phyloP scores from a whole-genome alignment of 345 rosid species.

The Anacardium occidentale region DNA sequence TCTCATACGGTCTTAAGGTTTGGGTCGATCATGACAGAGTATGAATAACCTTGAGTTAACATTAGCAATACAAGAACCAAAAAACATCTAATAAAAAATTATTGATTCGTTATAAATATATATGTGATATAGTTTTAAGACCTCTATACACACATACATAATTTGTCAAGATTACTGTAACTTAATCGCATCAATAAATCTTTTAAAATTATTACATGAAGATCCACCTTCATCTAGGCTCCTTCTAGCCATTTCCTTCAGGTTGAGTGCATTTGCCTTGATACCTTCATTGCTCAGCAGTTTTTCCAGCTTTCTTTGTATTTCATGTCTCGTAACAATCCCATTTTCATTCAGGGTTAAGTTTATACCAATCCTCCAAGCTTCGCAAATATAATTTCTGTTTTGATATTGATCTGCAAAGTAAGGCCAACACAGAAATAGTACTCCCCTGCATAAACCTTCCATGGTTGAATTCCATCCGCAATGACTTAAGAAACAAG shows the following conservation, averaged over 20 bases:
- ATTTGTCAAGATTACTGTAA: too few species aligned
- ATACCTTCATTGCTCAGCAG: conserved; percentile 19
- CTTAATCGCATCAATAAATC: conserved; percentile 16
- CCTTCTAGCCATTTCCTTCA: conserved; percentile 30
- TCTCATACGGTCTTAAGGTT: too few species aligned
- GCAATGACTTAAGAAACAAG: conserved; percentile 26
- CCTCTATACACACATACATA: too few species aligned
- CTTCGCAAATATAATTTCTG: conserved; percentile 28
- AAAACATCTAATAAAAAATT: too few species aligned
- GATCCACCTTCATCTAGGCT: conserved; percentile 28
- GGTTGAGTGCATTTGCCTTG: conserved; percentile 17
- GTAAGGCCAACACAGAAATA: background rate
- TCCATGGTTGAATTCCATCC: too few species aligned
- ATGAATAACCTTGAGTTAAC: too few species aligned
- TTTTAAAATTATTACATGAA: conserved; percentile 31
- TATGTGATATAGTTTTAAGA: too few species aligned
- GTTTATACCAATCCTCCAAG: conserved; percentile 26
- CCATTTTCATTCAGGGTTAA: conserved; percentile 26
- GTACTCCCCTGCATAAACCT: too few species aligned
- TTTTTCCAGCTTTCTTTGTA: conserved; percentile 18
- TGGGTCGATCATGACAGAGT: too few species aligned
- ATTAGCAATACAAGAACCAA: too few species aligned
- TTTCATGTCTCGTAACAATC: conserved; percentile 26
- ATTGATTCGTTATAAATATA: too few species aligned
- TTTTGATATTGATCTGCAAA: conserved; percentile 33